Percentiles rank a stretch among this genome's conserved stretches.
These are phyloP conservation scores for Elaeagnus macrophylla DNA, from an alignment of 306 rosid species.

Conservation along the genomic window DNA sequence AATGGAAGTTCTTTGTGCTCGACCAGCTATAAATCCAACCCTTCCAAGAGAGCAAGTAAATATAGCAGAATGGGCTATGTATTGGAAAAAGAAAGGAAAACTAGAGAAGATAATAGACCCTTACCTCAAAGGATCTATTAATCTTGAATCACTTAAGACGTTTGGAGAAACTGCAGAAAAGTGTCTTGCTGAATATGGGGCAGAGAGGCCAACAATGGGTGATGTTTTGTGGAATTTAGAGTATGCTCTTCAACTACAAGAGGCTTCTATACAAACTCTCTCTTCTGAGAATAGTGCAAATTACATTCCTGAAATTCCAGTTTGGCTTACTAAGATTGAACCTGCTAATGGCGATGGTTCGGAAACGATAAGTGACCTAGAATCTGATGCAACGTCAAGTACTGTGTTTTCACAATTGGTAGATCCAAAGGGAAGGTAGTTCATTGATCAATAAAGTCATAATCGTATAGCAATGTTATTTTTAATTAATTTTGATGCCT, in stretches of 20 bases:
- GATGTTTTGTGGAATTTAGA: constrained; percentile 36
- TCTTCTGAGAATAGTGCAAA: constrained; percentile 15
- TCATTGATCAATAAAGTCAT: background rate
- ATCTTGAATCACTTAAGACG: constrained; percentile 19
- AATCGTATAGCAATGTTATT: background rate
- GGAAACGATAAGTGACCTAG: constrained; percentile 12
- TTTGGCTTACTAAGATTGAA: constrained; percentile 15
- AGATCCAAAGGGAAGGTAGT: constrained; percentile 24
- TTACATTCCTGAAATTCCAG: constrained; percentile 17
- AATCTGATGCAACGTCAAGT: constrained; percentile 22
- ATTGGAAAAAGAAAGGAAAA: constrained; percentile 21
- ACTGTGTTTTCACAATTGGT: constrained; percentile 25
- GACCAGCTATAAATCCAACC: constrained; percentile 29
- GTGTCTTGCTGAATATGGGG: constrained; percentile 28
- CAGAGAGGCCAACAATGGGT: constrained; percentile 34
- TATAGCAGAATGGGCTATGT: constrained; percentile 36
- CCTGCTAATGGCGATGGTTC: constrained; percentile 1
- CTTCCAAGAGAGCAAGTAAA: constrained; percentile 35
- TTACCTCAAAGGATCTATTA: constrained; percentile 16
- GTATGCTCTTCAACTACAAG: constrained; percentile 35
- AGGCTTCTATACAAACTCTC: constrained; percentile 14
- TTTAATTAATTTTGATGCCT: background rate
- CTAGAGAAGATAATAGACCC: constrained; percentile 29
- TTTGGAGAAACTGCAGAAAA: constrained; percentile 34
- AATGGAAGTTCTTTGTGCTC: constrained; percentile 26